phyloP scores from a whole-genome alignment of 1,139 yeast genomes.

The Yamadazyma mexicana region DNA sequence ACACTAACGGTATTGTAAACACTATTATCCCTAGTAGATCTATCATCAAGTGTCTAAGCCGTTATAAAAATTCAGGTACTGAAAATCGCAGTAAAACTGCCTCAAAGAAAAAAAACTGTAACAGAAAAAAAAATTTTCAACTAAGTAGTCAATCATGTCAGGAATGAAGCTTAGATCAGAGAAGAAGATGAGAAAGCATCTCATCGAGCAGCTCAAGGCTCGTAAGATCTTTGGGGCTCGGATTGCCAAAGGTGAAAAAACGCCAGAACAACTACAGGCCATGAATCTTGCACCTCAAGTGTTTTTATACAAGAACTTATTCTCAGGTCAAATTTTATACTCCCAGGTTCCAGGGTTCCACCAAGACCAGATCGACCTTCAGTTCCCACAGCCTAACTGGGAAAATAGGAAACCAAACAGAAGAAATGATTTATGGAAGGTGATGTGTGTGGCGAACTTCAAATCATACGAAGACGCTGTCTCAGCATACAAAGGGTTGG shows the following conservation, averaged over 20 bases:
- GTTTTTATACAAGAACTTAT: constrained; percentile 77
- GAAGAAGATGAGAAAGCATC: constrained; percentile 52
- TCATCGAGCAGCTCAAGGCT: constrained; percentile 47
- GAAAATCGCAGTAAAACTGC: not conserved
- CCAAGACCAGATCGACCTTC: constrained; percentile 69
- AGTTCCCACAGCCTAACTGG: constrained; percentile 83
- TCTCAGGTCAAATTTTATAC: constrained; percentile 86
- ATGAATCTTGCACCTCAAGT: constrained; percentile 73
- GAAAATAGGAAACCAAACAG: constrained; percentile 77
- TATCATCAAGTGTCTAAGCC: not conserved
- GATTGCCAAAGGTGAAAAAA: constrained; percentile 42
- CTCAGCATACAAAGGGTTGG: constrained; percentile 72
- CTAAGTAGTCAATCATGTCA: constrained; percentile 29
- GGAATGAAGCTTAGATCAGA: constrained; percentile 45
- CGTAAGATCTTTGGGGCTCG: constrained; percentile 47
- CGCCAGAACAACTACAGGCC: constrained; percentile 28
- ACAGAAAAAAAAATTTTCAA: constrained; percentile 7
- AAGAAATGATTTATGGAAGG: constrained; percentile 87
- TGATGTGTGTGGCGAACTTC: constrained; percentile 83
- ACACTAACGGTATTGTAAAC: constrained; percentile 7
- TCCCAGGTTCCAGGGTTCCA: constrained; percentile 79
- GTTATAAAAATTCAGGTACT: too few species aligned
- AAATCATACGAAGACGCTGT: constrained; percentile 64
- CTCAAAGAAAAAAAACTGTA: not conserved
- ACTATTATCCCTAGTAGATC: constrained; percentile 7